These are phyloP conservation scores for Vishniacozyma victoriae DNA, from an alignment of 768 basidiomycete species.

Conservation along the genomic window DNA sequence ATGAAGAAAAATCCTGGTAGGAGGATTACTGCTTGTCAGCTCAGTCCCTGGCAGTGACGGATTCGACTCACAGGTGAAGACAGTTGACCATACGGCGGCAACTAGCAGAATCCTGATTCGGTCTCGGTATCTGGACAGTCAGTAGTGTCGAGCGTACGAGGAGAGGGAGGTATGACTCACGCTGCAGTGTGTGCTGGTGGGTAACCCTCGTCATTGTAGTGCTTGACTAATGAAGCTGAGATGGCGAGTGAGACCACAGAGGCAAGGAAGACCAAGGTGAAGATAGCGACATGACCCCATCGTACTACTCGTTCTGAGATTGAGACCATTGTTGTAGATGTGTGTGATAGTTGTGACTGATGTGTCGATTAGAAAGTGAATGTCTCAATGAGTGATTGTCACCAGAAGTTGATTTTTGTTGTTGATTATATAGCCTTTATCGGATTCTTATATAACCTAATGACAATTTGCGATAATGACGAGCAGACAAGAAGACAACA, in stretches of 20 bases:
- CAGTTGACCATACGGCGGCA: constrained; percentile 37
- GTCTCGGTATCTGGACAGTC: constrained; percentile 45
- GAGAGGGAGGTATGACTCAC: too few relatives aligned
- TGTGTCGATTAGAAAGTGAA: too few relatives aligned
- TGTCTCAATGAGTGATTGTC: too few relatives aligned
- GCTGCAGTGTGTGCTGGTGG: constrained; percentile 23
- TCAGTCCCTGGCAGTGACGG: too few relatives aligned
- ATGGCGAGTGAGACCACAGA: constrained; percentile 43
- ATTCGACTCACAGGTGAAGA: constrained; percentile 39
- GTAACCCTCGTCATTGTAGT: constrained; percentile 32
- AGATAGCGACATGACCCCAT: constrained; percentile 35
- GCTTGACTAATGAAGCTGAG: constrained; percentile 30
- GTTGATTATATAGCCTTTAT: too few relatives aligned
- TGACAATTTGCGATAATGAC: too few relatives aligned
- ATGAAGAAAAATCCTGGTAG: constrained; percentile 38
- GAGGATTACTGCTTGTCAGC: constrained; percentile 43
- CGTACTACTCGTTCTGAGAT: constrained; percentile 35
- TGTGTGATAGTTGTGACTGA: too few relatives aligned
- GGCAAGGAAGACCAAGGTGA: constrained; percentile 31
- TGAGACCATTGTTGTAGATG: too few relatives aligned
- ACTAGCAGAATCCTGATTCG: constrained; percentile 45
- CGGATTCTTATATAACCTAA: too few relatives aligned
- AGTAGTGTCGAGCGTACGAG: too few relatives aligned
- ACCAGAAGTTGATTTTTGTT: too few relatives aligned
- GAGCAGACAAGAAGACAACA: too few relatives aligned